Conservation (phyloP, 2,329 filamentous ascomycete genomes). For the Rachicladosporium sp. region DNA sequence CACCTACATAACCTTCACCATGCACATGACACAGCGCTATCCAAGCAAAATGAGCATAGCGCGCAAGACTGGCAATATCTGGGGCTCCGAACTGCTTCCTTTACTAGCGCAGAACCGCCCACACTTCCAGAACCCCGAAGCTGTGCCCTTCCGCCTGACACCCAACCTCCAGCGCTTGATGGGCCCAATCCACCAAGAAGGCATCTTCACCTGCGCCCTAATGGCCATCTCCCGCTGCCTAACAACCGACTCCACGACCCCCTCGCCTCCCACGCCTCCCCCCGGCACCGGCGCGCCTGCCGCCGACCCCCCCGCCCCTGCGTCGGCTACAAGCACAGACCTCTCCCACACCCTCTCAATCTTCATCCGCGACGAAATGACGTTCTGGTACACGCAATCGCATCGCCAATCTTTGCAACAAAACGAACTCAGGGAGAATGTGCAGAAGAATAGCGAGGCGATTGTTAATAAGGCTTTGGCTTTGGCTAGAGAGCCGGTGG, state of each 20-base stretch:
- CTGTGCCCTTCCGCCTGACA: conserved; percentile 92
- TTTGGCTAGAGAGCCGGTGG: conserved; percentile 59
- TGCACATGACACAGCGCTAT: conserved; percentile 93
- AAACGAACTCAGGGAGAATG: conserved; percentile 61
- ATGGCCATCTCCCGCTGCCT: conserved; percentile 95
- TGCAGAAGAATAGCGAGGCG: conserved; percentile 75
- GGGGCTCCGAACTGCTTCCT: conserved; percentile 89
- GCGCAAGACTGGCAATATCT: conserved; percentile 78
- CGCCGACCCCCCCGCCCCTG: conserved; percentile 27
- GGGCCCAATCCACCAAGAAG: conserved; percentile 90
- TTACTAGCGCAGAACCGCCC: conserved; percentile 75
- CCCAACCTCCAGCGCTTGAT: conserved; percentile 93
- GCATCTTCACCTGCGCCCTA: conserved; percentile 85
- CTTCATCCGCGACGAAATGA: conserved; percentile 96
- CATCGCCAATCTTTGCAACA: conserved; percentile 56
- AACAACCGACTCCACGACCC: conserved; percentile 52
- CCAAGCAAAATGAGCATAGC: conserved; percentile 93
- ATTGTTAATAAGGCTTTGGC: conserved; percentile 84
- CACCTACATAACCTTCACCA: conserved; percentile 97
- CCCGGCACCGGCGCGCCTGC: conserved; percentile 6
- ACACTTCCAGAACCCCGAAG: conserved; percentile 87
- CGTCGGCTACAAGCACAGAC: conserved; percentile 38
- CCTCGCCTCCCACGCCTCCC: conserved; percentile 8
- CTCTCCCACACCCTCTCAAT: conserved; percentile 90
- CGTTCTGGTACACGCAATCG: conserved; percentile 82